Conservation (phyloP, 2,329 filamentous ascomycete genomes). For the Scorias spongiosa region DNA sequence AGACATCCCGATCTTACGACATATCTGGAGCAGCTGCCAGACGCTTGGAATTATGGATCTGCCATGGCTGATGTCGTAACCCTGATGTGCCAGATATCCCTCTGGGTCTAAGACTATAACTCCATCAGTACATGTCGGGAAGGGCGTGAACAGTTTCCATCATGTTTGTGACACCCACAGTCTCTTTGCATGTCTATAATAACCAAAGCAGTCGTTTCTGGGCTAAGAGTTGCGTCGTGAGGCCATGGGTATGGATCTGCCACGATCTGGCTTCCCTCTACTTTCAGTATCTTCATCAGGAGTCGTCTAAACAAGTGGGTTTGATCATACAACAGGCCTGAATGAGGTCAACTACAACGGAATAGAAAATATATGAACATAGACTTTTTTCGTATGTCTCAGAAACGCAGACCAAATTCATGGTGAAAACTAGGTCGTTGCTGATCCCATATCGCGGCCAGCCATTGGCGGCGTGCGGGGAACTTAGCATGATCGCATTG, state of each 20-base stretch:
- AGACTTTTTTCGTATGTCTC: no score
- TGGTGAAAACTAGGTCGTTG: no score
- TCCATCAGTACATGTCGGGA: neutral
- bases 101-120: slow-evolving; percentile 25
- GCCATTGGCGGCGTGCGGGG: no score
- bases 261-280: neutral
- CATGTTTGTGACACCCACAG: slow-evolving; percentile 13
- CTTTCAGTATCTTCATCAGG: neutral
- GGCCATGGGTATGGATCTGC: slow-evolving; percentile 10
- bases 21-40: slow-evolving; percentile 25
- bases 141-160: neutral
- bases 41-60: slow-evolving; percentile 31
- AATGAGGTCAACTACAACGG: no score
- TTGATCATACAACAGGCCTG: no score
- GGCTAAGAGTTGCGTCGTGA: slow-evolving; percentile 10
- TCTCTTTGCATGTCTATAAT: slow-evolving; percentile 43
- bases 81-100: slow-evolving; percentile 36
- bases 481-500: no score
- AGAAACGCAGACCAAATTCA: no score
- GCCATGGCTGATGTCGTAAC: slow-evolving; percentile 27
- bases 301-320: no score
- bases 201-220: slow-evolving; percentile 33
- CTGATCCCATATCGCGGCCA: no score
- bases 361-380: no score
- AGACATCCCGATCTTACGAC: slow-evolving; percentile 26